Conservation (phyloP, 2,329 filamentous ascomycete genomes). For the Onygenales sp. region DNA sequence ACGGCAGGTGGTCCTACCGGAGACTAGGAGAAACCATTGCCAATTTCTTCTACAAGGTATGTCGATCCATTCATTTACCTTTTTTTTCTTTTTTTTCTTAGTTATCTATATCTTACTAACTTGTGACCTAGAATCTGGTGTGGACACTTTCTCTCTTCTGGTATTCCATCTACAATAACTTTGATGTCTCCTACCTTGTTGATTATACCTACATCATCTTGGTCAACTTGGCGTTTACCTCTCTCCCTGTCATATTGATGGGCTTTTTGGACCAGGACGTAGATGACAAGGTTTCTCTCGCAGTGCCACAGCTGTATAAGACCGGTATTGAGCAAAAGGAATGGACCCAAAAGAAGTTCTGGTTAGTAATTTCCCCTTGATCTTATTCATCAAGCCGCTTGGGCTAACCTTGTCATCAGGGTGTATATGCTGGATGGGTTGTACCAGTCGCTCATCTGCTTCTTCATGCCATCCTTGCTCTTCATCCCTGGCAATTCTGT, state of each 20-base stretch:
- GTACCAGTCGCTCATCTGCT: slow-evolving; percentile 89
- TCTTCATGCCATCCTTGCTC: slow-evolving; percentile 82
- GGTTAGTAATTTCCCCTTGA: slow-evolving; percentile 48
- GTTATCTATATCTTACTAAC: not conserved
- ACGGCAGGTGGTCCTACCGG: slow-evolving; percentile 94
- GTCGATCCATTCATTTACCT: slow-evolving; percentile 9
- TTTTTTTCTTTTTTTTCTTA: not conserved
- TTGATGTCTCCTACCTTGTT: slow-evolving; percentile 93
- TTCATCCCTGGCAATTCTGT: slow-evolving; percentile 61
- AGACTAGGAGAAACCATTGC: slow-evolving; percentile 86
- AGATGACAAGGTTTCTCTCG: slow-evolving; percentile 83
- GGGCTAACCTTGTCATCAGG: slow-evolving; percentile 41
- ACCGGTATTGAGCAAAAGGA: slow-evolving; percentile 91
- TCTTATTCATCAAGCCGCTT: not conserved
- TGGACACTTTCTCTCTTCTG: slow-evolving; percentile 97
- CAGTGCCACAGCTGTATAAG: slow-evolving; percentile 90
- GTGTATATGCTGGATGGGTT: slow-evolving; percentile 89
- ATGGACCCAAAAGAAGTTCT: slow-evolving; percentile 95
- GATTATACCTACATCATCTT: slow-evolving; percentile 97
- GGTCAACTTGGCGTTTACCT: slow-evolving; percentile 96
- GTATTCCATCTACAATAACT: slow-evolving; percentile 93
- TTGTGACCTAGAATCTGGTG: slow-evolving; percentile 63
- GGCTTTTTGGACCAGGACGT: slow-evolving; percentile 97
- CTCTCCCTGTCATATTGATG: slow-evolving; percentile 87
- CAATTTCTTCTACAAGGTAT: slow-evolving; percentile 97